These are phyloP conservation scores for Setomelanomma holmii DNA, from an alignment of 2,329 filamentous ascomycete genomes.

Conservation along the genomic window DNA sequence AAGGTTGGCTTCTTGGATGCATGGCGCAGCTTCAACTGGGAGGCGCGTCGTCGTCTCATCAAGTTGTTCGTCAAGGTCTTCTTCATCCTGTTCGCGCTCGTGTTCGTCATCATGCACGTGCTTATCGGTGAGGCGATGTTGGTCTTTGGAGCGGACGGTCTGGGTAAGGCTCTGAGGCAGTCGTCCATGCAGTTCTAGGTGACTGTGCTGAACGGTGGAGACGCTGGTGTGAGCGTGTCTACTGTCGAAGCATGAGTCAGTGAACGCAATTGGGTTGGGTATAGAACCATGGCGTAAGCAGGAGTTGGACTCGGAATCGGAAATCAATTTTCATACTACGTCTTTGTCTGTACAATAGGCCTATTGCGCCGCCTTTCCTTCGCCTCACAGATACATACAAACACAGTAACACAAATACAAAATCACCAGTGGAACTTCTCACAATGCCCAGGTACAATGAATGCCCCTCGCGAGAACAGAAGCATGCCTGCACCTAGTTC, in stretches of 20 bases:
- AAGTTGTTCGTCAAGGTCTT: conserved; percentile 78
- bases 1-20: conserved; percentile 76
- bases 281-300: neutral
- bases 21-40: conserved; percentile 77
- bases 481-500: too few relatives aligned
- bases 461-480: too few relatives aligned
- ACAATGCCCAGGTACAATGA: too few relatives aligned
- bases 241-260: neutral
- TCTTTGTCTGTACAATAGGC: neutral
- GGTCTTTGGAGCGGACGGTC: conserved; percentile 48
- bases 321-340: neutral
- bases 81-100: conserved; percentile 58
- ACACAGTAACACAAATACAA: neutral
- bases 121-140: conserved; percentile 62
- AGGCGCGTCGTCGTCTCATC: conserved; percentile 75
- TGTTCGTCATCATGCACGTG: conserved; percentile 57
- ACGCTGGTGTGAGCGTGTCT: neutral
- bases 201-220: neutral
- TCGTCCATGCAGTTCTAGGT: neutral
- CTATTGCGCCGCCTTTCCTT: neutral
- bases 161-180: conserved; percentile 30
- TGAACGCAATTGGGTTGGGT: neutral
- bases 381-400: too few relatives aligned
- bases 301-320: neutral
- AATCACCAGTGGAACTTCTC: neutral